Conservation (phyloP, 768 basidiomycete genomes). For the Leccinum obscurum region DNA sequence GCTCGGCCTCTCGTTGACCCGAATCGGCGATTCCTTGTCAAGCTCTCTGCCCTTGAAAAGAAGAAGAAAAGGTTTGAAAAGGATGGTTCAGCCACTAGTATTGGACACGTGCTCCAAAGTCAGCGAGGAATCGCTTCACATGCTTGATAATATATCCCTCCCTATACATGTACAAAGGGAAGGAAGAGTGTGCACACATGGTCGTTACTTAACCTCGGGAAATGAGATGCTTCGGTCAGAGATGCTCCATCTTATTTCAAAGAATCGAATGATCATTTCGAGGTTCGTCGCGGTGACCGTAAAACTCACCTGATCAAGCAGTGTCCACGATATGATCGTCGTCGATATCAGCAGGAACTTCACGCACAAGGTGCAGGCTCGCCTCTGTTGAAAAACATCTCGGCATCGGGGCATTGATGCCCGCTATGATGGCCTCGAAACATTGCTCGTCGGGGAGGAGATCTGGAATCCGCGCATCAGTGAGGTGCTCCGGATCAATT, state of each 20-base stretch:
- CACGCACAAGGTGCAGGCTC: slow-evolving; percentile 2
- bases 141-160: slow-evolving; percentile 9
- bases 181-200: background rate
- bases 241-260: slow-evolving; percentile 26
- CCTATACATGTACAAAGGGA: background rate
- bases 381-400: slow-evolving; percentile 55
- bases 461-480: slow-evolving; percentile 7
- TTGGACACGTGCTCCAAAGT: background rate
- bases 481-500: background rate
- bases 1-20: slow-evolving; percentile 46
- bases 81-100: background rate
- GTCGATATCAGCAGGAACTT: background rate
- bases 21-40: slow-evolving; percentile 44
- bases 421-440: slow-evolving; percentile 61
- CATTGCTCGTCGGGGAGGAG: slow-evolving; percentile 56
- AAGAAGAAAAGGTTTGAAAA: background rate
- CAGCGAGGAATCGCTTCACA: background rate
- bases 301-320: slow-evolving; percentile 52
- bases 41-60: slow-evolving; percentile 34
- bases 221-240: background rate
- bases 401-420: slow-evolving; percentile 43
- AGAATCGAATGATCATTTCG: slow-evolving; percentile 51
- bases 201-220: background rate
- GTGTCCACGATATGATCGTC: background rate
- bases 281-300: slow-evolving; percentile 50